Base-by-base conservation (phyloP, 345 rosid genomes). In the Streptanthus diversifolius region DNA sequence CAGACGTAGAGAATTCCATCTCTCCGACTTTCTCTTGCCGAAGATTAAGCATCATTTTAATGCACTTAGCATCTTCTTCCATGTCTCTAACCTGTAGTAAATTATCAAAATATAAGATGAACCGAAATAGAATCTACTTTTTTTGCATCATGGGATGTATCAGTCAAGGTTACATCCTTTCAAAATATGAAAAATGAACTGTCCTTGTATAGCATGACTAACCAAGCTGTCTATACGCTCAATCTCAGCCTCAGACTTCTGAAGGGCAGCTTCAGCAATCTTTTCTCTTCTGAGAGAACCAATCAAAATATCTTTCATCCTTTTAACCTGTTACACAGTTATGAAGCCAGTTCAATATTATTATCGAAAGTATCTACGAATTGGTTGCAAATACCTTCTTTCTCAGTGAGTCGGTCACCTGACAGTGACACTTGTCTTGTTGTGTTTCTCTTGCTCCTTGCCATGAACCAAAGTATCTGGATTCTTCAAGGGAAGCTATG, bases 271-370 rank as follows among this genome's bases (percentile, higher is more conserved):
- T 77, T 87, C 90, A 51, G 89, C 84, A 73, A 76, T 71, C 79
- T 83, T 91, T 72, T 89, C 93, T 67, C 93, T 85, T 77, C 96
- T 82, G 68, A 91, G 76, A 24, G 91, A 72, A 40, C 91, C 89
- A 63, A 77, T 73, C 71, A 87, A 71, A 52, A 74, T 80, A 44
- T 78, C 75, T 72, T 75, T 81, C 78, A 82, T 66, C 63, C 41
- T 72, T 70, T 68, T 77, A 54, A 79, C 68, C 88, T 84, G 84
- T 75, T 72, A 58, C 41, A 64, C 53, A 58, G 39, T 62, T 55
- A 72, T 66, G 69, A 68, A 80, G 37, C 53, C 37, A 37, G 52
- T 27, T 53, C 35, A 60, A 29, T 52, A 55, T 44, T 21, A 52
- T 45, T 33, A 55, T 63, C 66, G 62, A 55, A 70, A 18, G 40